Evolutionary conservation across 2,329 filamentous ascomycete species (phyloP).

Genomic region (Xenoacremonium recifei): DNA sequence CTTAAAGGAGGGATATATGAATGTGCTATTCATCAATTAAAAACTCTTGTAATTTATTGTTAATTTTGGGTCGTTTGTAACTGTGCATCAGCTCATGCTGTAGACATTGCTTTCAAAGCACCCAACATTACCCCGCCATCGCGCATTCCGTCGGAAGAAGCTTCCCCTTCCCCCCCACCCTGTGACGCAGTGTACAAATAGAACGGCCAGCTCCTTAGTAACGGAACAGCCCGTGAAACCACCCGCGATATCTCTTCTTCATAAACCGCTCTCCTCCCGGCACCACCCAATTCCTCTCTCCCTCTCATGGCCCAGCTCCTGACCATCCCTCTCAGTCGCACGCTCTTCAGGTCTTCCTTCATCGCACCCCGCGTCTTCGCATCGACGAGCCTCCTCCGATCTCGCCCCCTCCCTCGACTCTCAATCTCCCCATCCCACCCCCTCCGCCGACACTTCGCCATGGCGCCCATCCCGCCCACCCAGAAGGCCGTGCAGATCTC

Average conservation of each 20-base stretch:
- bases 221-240: no score
- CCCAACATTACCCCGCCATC: conserved; percentile 25
- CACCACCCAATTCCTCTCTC: no score
- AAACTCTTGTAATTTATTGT: no score
- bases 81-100: no score
- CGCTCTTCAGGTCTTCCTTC: conserved; percentile 17
- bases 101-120: no score
- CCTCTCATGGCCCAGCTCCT: conserved; percentile 18
- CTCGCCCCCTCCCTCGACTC: not conserved
- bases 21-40: no score
- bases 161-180: not conserved
- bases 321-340: conserved; percentile 12
- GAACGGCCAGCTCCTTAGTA: not conserved
- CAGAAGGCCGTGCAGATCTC: conserved; percentile 68
- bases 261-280: no score
- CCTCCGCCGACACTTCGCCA: conserved; percentile 48
- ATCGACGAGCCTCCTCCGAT: not conserved
- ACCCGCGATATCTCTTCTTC: no score
- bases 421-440: conserved; percentile 5
- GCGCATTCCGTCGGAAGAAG: conserved; percentile 16
- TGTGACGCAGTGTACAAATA: not conserved
- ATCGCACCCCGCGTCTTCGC: conserved; percentile 1
- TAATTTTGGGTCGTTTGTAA: no score
- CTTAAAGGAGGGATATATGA: no score
- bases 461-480: conserved; percentile 72